Evolutionary conservation across 805 yeast species (phyloP).

Genomic region (Myxozyma melibiosi): DNA sequence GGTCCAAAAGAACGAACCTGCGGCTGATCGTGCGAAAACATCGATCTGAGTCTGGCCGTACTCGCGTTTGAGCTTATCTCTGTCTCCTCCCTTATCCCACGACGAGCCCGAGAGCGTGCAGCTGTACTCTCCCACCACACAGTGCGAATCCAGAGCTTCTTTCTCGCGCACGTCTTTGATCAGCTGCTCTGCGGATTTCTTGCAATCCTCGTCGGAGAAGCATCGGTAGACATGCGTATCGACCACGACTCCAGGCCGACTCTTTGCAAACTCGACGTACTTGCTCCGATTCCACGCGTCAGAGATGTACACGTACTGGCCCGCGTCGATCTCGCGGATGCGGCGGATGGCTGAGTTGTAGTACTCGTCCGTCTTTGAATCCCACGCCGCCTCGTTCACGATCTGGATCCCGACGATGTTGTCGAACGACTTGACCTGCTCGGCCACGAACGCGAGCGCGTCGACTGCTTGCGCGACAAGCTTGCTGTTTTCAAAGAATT

Average conservation of each 20-base stretch:
- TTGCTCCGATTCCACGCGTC: constrained; percentile 93
- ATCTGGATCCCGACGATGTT: constrained; percentile 83
- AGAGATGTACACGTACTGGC: constrained; percentile 74
- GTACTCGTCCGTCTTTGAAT: constrained; percentile 56
- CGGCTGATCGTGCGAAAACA: constrained; percentile 30
- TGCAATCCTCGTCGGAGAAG: constrained; percentile 72
- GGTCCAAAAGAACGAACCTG: constrained; percentile 90
- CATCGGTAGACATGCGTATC: constrained; percentile 89
- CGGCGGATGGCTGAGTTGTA: constrained; percentile 64
- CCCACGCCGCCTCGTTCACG: constrained; percentile 79
- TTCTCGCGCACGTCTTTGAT: constrained; percentile 55
- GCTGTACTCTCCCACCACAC: constrained; percentile 86
- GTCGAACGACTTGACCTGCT: constrained; percentile 57
- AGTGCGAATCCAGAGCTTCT: constrained; percentile 58
- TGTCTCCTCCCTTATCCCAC: constrained; percentile 59
- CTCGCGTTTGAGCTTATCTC: constrained; percentile 58
- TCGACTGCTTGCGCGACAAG: constrained; percentile 50
- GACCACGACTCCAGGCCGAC: constrained; percentile 65
- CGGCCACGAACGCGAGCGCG: constrained; percentile 60
- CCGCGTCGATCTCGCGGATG: constrained; percentile 57
- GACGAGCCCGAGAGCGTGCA: constrained; percentile 78
- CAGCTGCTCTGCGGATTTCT: constrained; percentile 64
- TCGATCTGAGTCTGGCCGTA: constrained; percentile 63
- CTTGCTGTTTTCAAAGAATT: constrained; percentile 57
- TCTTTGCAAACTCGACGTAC: constrained; percentile 67